Percentiles rank a stretch among this genome's conserved stretches.
These are phyloP conservation scores for Fusarium concolor DNA, from an alignment of 2,329 filamentous ascomycete species.

Conservation along the genomic window DNA sequence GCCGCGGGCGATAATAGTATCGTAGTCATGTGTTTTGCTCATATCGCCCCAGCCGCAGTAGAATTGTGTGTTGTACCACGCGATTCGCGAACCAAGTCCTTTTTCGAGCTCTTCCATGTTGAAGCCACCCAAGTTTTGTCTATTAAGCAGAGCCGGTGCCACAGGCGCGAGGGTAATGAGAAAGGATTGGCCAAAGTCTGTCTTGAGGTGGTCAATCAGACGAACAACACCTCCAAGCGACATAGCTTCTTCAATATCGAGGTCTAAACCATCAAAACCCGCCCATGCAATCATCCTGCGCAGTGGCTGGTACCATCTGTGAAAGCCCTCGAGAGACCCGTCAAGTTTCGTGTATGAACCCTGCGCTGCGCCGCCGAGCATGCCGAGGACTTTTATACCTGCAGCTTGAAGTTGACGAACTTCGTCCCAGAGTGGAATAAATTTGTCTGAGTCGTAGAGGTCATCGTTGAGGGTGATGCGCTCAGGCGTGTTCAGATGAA, in stretches of 20 bases:
- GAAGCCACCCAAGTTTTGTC: slow-evolving; percentile 79
- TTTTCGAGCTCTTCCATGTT: slow-evolving; percentile 78
- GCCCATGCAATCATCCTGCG: slow-evolving; percentile 70
- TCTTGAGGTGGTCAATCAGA: slow-evolving; percentile 72
- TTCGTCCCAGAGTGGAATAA: slow-evolving; percentile 80
- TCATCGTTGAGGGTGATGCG: slow-evolving; percentile 82
- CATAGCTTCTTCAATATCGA: slow-evolving; percentile 82
- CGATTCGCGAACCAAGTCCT: slow-evolving; percentile 70
- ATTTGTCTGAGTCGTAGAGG: slow-evolving; percentile 70
- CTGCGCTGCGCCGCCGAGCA: slow-evolving; percentile 84
- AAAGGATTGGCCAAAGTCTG: slow-evolving; percentile 75
- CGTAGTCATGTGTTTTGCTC: slow-evolving; percentile 55
- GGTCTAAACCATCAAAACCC: slow-evolving; percentile 74
- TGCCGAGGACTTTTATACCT: slow-evolving; percentile 82
- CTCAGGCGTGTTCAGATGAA: slow-evolving; percentile 78
- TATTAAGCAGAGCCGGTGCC: slow-evolving; percentile 71
- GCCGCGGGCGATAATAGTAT: slow-evolving; percentile 65
- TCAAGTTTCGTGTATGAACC: slow-evolving; percentile 73
- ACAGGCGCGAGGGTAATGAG: slow-evolving; percentile 84
- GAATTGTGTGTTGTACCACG: slow-evolving; percentile 89
- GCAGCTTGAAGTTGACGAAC: slow-evolving; percentile 74
- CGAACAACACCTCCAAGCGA: slow-evolving; percentile 72
- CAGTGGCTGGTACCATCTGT: slow-evolving; percentile 78
- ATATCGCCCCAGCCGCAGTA: slow-evolving; percentile 84
- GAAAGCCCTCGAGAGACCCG: slow-evolving; percentile 70